These are phyloP conservation scores for Rhizoctonia solani DNA, from an alignment of 1,284 basidiomycete species.

Conservation along the genomic window DNA sequence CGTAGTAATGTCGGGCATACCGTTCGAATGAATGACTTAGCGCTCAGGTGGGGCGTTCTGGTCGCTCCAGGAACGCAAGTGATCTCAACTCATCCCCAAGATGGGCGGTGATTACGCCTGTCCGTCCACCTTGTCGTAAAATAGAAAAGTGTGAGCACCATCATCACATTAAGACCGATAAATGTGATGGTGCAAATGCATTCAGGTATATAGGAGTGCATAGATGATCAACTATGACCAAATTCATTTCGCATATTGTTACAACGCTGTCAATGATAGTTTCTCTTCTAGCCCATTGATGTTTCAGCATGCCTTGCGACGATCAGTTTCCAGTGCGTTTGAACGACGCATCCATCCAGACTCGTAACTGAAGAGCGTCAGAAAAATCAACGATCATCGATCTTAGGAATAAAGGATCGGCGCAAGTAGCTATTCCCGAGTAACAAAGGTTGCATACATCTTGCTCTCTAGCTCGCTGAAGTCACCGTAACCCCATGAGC, in stretches of 20 bases:
- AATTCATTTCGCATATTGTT: conserved; percentile 25
- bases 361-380: too few relatives aligned
- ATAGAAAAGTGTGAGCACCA: not conserved
- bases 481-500: not conserved
- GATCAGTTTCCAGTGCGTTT: conserved; percentile 27
- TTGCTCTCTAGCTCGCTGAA: not conserved
- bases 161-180: not conserved
- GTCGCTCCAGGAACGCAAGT: not conserved
- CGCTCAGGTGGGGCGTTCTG: conserved; percentile 21
- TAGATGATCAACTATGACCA: not conserved
- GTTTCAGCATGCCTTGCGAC: conserved; percentile 13
- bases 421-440: not conserved
- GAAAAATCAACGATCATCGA: not conserved
- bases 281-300: not conserved
- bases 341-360: not conserved
- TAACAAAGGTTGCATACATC: conserved; percentile 8
- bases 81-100: not conserved
- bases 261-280: too few relatives aligned
- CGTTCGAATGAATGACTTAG: not conserved
- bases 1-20: not conserved
- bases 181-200: not conserved
- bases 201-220: not conserved
- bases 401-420: conserved; percentile 26
- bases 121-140: too few relatives aligned
- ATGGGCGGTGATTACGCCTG: not conserved